These are phyloP conservation scores for Kluyveromyces dobzhanskii DNA, from an alignment of 805 yeast species.

Conservation along the genomic window DNA sequence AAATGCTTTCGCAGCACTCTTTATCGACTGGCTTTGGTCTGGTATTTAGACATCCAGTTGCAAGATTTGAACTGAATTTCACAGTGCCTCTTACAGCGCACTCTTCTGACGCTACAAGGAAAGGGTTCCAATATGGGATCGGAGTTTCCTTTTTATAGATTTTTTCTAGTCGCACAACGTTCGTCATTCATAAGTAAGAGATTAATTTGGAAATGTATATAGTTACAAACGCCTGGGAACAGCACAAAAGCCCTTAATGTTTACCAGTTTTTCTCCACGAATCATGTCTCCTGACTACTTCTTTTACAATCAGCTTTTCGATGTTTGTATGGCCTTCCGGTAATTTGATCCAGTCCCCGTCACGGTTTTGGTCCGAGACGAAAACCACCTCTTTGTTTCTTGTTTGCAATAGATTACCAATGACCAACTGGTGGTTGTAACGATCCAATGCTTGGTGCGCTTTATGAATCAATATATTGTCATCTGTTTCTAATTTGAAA, in stretches of 20 bases:
- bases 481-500: conserved; percentile 89
- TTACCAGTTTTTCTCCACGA: conserved; percentile 40
- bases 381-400: conserved; percentile 84
- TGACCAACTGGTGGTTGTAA: conserved; percentile 88
- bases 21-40: conserved; percentile 53
- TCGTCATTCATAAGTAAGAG: neutral
- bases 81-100: conserved; percentile 51
- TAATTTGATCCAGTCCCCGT: conserved; percentile 44
- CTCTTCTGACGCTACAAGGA: conserved; percentile 42
- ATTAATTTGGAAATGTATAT: neutral
- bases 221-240: neutral
- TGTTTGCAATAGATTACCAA: conserved; percentile 85
- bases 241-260: neutral
- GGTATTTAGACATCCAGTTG: conserved; percentile 52
- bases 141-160: conserved; percentile 50
- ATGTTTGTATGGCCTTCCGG: conserved; percentile 37
- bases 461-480: conserved; percentile 57
- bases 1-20: conserved; percentile 36
- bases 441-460: conserved; percentile 72
- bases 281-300: conserved; percentile 55
- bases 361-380: conserved; percentile 36
- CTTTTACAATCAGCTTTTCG: conserved; percentile 75
- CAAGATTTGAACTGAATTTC: conserved; percentile 59
- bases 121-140: conserved; percentile 61
- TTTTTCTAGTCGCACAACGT: too few relatives aligned